These are phyloP conservation scores for Ganoderma sinense DNA, from an alignment of 1,284 basidiomycete genomes.

Conservation along the genomic window DNA sequence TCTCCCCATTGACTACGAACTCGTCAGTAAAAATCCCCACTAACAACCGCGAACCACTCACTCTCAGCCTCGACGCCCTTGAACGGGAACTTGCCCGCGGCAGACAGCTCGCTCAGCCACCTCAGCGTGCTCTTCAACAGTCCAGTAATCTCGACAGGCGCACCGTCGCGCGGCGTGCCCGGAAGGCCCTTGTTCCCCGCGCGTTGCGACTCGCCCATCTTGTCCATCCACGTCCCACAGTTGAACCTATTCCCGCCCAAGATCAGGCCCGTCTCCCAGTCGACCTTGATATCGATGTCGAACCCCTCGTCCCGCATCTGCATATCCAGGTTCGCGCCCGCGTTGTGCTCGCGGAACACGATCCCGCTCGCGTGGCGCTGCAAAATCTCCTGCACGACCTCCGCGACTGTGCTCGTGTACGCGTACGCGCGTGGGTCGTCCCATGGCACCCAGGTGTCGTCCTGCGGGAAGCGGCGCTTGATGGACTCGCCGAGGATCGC, in stretches of 20 bases:
- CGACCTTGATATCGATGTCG: constrained; percentile 92
- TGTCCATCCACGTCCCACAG: constrained; percentile 97
- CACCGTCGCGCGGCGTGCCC: constrained; percentile 94
- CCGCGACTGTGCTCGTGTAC: constrained; percentile 84
- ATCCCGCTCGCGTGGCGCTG: constrained; percentile 95
- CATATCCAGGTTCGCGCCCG: constrained; percentile 93
- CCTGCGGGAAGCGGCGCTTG: constrained; percentile 90
- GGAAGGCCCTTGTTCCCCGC: constrained; percentile 96
- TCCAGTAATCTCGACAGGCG: constrained; percentile 95
- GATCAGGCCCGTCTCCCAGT: constrained; percentile 94
- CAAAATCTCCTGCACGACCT: constrained; percentile 95
- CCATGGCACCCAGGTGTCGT: constrained; percentile 95
- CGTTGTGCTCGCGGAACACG: constrained; percentile 95
- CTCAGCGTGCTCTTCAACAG: constrained; percentile 91
- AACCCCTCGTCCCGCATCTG: constrained; percentile 96
- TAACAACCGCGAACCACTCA: constrained; percentile 51
- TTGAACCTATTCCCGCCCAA: constrained; percentile 88
- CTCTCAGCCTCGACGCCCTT: constrained; percentile 85
- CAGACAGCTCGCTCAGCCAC: constrained; percentile 82
- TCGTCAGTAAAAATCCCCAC: not conserved
- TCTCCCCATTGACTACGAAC: constrained; percentile 72
- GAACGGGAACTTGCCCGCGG: constrained; percentile 83
- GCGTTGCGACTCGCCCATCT: constrained; percentile 92
- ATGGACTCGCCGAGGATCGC: constrained; percentile 84
- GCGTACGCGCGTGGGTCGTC: constrained; percentile 87